These are phyloP conservation scores for Sinapis alba DNA, from an alignment of 441 rosid species.

Conservation along the genomic window DNA sequence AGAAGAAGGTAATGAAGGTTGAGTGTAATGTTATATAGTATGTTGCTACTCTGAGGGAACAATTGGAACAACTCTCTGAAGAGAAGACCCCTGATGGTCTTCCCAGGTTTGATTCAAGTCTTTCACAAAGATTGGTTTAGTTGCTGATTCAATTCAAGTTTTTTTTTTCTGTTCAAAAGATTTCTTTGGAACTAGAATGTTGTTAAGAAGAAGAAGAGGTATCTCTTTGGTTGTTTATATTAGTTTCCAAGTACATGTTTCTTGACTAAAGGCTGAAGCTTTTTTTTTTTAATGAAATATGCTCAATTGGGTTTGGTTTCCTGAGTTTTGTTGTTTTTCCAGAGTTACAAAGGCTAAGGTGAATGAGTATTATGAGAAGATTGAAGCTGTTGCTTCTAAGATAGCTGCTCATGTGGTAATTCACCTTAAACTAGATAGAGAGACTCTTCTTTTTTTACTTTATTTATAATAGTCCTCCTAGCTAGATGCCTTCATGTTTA, in stretches of 20 bases:
- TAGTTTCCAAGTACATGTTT: not conserved
- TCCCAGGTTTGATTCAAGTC: conserved; percentile 53
- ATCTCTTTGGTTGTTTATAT: not conserved
- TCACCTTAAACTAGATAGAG: not conserved
- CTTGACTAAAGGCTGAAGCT: not conserved
- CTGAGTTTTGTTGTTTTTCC: not conserved
- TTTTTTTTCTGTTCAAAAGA: not conserved
- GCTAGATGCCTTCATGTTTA: not conserved
- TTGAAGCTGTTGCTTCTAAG: conserved; percentile 30
- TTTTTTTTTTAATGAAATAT: not conserved
- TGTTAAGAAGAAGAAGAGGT: not conserved
- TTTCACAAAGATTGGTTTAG: not conserved
- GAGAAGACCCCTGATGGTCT: conserved; percentile 77
- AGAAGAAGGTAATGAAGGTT: not conserved
- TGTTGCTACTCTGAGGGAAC: conserved; percentile 84
- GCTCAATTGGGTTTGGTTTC: not conserved
- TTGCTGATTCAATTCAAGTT: not conserved
- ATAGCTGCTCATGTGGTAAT: conserved; percentile 28
- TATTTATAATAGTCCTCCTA: not conserved
- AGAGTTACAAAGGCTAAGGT: conserved; percentile 35
- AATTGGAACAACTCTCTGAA: conserved; percentile 67
- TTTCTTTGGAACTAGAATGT: not conserved
- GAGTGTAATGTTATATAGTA: conserved; percentile 49
- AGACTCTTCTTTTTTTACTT: not conserved
- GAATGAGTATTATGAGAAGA: conserved; percentile 36